phyloP scores from a whole-genome alignment of 2,329 filamentous ascomycete genomes.

The Arthroderma sp. region DNA sequence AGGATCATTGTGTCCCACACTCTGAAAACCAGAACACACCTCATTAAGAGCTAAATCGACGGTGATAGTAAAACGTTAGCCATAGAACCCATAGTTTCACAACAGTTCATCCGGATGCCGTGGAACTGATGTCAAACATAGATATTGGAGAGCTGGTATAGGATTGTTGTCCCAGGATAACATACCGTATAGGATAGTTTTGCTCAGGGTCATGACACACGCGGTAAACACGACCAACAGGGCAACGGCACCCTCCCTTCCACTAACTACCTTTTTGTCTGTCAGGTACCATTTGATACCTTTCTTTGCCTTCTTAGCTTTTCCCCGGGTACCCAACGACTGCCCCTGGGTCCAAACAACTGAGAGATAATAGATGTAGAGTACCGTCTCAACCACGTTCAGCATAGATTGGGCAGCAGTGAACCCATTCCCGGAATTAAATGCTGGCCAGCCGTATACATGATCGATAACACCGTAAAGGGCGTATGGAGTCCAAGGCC shows the following conservation, averaged over 20 bases:
- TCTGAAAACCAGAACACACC: constrained; percentile 45
- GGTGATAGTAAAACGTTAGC: too few species aligned
- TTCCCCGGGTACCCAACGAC: constrained; percentile 8
- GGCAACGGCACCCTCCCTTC: constrained; percentile 40
- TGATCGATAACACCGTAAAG: constrained; percentile 70
- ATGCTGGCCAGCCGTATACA: constrained; percentile 67
- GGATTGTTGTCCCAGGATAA: constrained; percentile 8
- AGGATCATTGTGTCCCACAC: constrained; percentile 49
- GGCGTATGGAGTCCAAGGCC: constrained; percentile 61
- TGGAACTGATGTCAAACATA: too few species aligned
- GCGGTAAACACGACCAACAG: constrained; percentile 46
- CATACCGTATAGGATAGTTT: constrained; percentile 55
- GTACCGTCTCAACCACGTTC: constrained; percentile 54
- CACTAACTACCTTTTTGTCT: constrained; percentile 36
- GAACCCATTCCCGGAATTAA: constrained; percentile 56
- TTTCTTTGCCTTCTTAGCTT: constrained; percentile 12
- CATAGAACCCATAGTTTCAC: too few species aligned
- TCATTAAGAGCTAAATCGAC: constrained; percentile 43
- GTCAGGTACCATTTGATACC: constrained; percentile 1
- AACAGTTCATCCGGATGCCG: too few species aligned
- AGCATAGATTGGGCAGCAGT: constrained; percentile 58
- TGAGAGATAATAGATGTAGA: constrained; percentile 52
- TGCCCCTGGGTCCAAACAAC: constrained; percentile 35
- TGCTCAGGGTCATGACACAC: constrained; percentile 51
- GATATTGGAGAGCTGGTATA: too few species aligned